These are phyloP conservation scores for Teratosphaeria zuluensis DNA, from an alignment of 2,329 filamentous ascomycete genomes.

Conservation along the genomic window DNA sequence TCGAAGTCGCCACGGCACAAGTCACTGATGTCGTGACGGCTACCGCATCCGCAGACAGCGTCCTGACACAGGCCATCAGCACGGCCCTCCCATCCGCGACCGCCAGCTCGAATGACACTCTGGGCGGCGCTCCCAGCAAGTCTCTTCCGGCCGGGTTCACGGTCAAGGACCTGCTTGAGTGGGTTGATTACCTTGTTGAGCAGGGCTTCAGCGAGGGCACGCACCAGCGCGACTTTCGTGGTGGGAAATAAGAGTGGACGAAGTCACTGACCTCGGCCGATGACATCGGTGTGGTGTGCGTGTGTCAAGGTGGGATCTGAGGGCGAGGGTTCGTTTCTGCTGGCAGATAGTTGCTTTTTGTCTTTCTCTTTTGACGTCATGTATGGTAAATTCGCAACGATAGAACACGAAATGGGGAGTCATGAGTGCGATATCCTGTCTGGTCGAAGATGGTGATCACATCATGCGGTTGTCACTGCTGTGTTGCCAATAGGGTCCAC, in stretches of 20 bases:
- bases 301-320: not conserved
- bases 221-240: conserved; percentile 13
- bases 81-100: conserved; percentile 1
- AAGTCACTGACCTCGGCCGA: not conserved
- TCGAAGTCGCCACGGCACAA: conserved; percentile 1
- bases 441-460: not conserved
- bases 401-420: not conserved
- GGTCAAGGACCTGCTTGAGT: conserved; percentile 17
- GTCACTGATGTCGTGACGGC: not conserved
- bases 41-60: not conserved
- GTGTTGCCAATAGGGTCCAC: not conserved
- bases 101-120: not conserved
- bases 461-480: not conserved
- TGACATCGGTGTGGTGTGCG: not conserved
- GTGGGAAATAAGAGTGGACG: not conserved
- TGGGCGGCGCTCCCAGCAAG: conserved; percentile 11
- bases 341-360: not conserved
- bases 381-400: not conserved
- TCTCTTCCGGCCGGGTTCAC: conserved; percentile 18
- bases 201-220: conserved; percentile 10
- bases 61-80: not conserved
- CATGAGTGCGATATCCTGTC: not conserved
- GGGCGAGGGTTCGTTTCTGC: not conserved
- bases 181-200: conserved; percentile 18
- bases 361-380: not conserved